phyloP scores from a whole-genome alignment of 164 flowering plant genomes.

The Magnolia kwangsiensis region DNA sequence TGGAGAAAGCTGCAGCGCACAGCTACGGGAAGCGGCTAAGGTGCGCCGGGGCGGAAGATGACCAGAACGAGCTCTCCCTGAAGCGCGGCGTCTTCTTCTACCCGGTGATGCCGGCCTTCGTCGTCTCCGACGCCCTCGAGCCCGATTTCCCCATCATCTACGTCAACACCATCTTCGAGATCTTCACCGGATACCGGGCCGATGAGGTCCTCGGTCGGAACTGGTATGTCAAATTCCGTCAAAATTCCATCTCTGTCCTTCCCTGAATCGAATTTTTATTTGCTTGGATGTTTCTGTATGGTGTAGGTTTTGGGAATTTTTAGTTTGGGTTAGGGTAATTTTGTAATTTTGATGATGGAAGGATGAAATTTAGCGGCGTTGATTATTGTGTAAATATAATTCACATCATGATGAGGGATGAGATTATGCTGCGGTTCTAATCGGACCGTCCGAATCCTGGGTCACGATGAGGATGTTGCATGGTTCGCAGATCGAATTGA shows the following conservation, averaged over 20 bases:
- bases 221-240: conserved; percentile 38
- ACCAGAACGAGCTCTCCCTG: conserved; percentile 25
- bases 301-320: no score
- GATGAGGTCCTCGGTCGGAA: conserved; percentile 85
- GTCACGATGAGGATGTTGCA: not conserved
- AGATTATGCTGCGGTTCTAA: no score
- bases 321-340: not conserved
- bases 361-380: not conserved
- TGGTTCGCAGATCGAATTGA: not conserved
- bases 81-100: conserved; percentile 38
- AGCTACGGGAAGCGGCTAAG: conserved; percentile 26
- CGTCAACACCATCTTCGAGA: conserved; percentile 74
- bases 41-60: conserved; percentile 19
- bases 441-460: no score
- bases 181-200: conserved; percentile 75
- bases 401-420: no score
- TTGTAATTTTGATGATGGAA: not conserved
- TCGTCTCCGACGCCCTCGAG: conserved; percentile 83
- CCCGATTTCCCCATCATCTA: conserved; percentile 80
- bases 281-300: not conserved
- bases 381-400: no score
- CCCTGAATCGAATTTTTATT: not conserved
- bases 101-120: conserved; percentile 57
- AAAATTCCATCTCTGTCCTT: not conserved
- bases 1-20: not conserved